Base-by-base conservation (phyloP, 192 early-diverging fungal species). In the Kickxella alabastrina region DNA sequence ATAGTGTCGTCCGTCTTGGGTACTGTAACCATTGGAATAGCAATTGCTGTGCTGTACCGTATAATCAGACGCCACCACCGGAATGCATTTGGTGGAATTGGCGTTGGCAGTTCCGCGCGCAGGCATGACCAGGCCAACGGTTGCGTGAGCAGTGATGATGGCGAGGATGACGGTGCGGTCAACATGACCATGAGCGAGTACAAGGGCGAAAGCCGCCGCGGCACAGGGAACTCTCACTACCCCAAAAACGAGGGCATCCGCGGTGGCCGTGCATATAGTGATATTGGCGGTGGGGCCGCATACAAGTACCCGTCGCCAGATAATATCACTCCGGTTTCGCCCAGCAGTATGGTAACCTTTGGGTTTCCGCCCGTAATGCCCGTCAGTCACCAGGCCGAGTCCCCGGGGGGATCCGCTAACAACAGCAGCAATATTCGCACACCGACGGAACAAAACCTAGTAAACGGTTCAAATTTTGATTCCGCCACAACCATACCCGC, bases 1-100 rank as follows among this genome's bases (percentile, higher is more conserved):
- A 65, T 71, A 9, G 55, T 79, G 21, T 75, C 62, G 13, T 65
- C 71, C 10, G 67, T 79, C 17, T 57, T 79, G 8, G 77, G 71
- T 10, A 36, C 75, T 0, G 21, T 75, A 15, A 57, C 72, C 18
- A 65, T 79, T 42, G 63, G 71, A 9, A 78, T 78, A 36, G 55
- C 70, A 3, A 62, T 69, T 2, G 59, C 69, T 0, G 62, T 78
- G 8, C 54, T 72, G 6, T 68, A 65, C 31, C 69, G 76, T 25
- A 40, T 67, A 27, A 41, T 62, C 18, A 62, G 75, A 3, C 60
- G 68, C 24, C 27, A 40, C 5, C 27, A 40, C 18, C 23, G 49
- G 0, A 35, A 40, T 10, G 37, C 13, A 27, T 35, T 36, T 31
- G 55, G 45, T 8, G 32, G 37, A 3, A 36, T 51, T 14, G 47